Base-by-base conservation (phyloP, 2,329 filamentous ascomycete genomes). In the Pyrenophora graminea region DNA sequence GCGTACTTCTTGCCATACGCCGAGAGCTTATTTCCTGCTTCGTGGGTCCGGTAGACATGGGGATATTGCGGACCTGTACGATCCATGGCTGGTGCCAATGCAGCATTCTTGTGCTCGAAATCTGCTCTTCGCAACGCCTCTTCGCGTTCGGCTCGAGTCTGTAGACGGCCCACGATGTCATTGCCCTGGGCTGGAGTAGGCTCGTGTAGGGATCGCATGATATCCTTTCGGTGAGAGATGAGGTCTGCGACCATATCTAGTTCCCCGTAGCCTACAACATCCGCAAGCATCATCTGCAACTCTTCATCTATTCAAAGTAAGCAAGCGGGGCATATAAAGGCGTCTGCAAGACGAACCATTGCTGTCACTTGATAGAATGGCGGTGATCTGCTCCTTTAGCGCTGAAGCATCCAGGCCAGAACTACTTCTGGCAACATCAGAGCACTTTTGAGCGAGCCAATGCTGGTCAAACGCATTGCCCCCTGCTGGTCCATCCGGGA, bases 231-330 rank as follows among this genome's bases (percentile, higher is more conserved):
- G 69, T 93, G 86, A 2, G 85, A 82, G 45, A 97, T 87, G n/a
- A 97, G 78, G 56, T 97, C 90, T 56, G 92, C 92, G 45, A 97
- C 88, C 64, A 99, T 86, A 59, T 99, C 93, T 15, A 99, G 79
- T 67, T 97, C 91, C 63, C 94, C 91, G 65, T 93, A 97, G 0
- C 95, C 94, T 53, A 99, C 80, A 37, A 97, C 84, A 63, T 99
- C 94, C 0, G 90, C 91, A 31, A 99, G 80, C 34, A 87, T 85
- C 68, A 91, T 92, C 71, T 97, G 93, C n/a, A 97, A 78, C 72
- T 96, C 91, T 51, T 96, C 90, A 51, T 96, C 89, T 27, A 19
- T 12, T 30, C 19, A 4, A 41, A n/a, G 32, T 55, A 25, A 56
- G 51, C 34, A 21, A 13, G 39, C 33, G 56, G 39, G 1, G 9